These are phyloP conservation scores for Naumovozyma castellii DNA, from an alignment of 805 yeast species.

Conservation along the genomic window DNA sequence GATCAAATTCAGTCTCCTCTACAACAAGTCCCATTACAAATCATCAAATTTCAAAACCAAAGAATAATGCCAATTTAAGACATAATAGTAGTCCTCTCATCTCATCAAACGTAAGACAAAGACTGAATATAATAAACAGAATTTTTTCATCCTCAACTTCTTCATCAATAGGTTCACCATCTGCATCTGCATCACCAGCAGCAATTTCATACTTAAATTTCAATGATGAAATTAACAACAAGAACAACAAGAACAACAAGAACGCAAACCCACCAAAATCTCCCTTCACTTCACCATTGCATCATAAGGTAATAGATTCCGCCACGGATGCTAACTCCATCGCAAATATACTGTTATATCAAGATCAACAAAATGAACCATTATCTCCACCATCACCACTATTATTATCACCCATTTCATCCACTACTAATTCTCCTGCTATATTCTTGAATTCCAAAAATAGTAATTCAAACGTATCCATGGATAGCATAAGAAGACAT, in stretches of 20 bases:
- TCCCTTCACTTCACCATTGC: neutral
- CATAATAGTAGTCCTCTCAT: constrained; percentile 4
- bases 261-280: constrained; percentile 1
- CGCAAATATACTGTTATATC: neutral
- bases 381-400: constrained; percentile 2
- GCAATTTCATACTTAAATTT: no score
- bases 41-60: neutral
- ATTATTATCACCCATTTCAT: neutral
- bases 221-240: no score
- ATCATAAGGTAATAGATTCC: neutral
- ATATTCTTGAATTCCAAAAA: neutral
- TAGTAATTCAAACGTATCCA: neutral
- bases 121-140: neutral
- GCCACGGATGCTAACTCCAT: neutral
- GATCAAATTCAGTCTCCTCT: neutral
- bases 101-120: neutral
- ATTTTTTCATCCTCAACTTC: constrained; percentile 5
- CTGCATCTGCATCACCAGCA: no score
- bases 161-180: constrained; percentile 1
- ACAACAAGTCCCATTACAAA: neutral
- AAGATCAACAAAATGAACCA: neutral
- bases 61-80: neutral
- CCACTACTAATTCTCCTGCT: neutral
- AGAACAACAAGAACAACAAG: neutral
- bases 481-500: neutral